A percentile compares a stretch with the other conserved stretches of the same genome.
Evolutionary conservation across 495 filamentous ascomycete species (phyloP).

Genomic region (Chaetomidium leptoderma): DNA sequence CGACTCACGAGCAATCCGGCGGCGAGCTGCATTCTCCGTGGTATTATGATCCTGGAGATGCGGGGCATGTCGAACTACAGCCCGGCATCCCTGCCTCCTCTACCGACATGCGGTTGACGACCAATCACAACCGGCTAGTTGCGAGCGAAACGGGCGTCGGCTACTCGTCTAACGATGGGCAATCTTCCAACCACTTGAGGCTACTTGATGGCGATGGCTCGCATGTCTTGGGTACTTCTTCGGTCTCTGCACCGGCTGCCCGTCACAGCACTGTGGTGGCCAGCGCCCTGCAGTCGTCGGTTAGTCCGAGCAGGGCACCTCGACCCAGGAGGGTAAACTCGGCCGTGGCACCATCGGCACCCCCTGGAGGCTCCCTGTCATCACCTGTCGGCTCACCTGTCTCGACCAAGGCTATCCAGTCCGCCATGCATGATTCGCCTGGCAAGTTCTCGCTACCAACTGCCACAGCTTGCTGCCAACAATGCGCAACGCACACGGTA

Average conservation of each 20-base stretch:
- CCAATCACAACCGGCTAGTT: constrained; percentile 4
- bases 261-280: constrained; percentile 16
- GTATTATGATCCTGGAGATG: constrained; percentile 12
- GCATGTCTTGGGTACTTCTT: not conserved
- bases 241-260: not conserved
- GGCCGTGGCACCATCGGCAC: not conserved
- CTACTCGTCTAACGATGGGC: not conserved
- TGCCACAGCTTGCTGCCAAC: not conserved
- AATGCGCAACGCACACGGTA: not conserved
- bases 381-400: not conserved
- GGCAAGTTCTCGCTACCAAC: not conserved
- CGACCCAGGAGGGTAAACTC: constrained; percentile 14
- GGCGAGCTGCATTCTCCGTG: not conserved
- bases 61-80: not conserved
- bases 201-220: not conserved
- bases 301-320: constrained; percentile 18
- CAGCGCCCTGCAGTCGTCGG: constrained; percentile 13
- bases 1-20: not conserved
- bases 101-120: not conserved
- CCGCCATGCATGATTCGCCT: not conserved
- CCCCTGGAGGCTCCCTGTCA: not conserved
- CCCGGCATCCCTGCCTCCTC: not conserved
- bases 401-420: not conserved
- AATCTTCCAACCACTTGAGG: not conserved
- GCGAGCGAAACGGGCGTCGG: not conserved